Evolutionary conservation across 768 basidiomycete genomes (phyloP), one percentile per base, ranked within the genome.

Genomic region (Lactarius vividus): DNA sequence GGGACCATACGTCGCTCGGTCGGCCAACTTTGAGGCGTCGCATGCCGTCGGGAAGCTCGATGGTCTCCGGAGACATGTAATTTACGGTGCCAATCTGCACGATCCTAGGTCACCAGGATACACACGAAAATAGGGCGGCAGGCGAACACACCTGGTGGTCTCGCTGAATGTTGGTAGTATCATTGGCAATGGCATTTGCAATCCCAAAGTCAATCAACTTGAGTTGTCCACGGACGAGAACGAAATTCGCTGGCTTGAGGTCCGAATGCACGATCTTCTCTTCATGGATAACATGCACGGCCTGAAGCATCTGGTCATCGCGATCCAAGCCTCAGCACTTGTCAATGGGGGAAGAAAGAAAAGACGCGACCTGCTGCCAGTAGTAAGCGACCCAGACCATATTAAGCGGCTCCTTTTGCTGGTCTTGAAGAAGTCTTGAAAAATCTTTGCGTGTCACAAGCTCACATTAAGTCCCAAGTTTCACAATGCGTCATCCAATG

Each of bases 171-270:
- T 99, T 98, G 2, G 96, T 98, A 2, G 96, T 99, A 72, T 99
- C 96, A 73, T 96, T 98, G 20, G 96, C 95, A 70, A 99, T 96
- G 10, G 96, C 96, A 74, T 98, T 98, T 16, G 96, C 96, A 72
- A 99, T 99, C n/a, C 96, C 96, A 73, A 99, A 99, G 75, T 99
- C 96, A 70, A 99, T 99, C 68, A 99, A 80, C 82, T 99, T 99
- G 63, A 99, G 81, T 70, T 94, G 90, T 6, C 96, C 96, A 65
- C 89, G 88, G 63, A 98, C 96, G 35, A 99, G 82, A 26, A 99
- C 96, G 70, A 99, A 99, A 76, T 99, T 99, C 4, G 97, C 96
- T 7, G 96, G 96, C 75, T 99, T 99, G 62, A 98, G 82, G 77
- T 99, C 96, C 23, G 96, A 96, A 77, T 99, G 96, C 2, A 99